Conservation (phyloP, 345 rosid genomes). For the Orychophragmus violaceus region DNA sequence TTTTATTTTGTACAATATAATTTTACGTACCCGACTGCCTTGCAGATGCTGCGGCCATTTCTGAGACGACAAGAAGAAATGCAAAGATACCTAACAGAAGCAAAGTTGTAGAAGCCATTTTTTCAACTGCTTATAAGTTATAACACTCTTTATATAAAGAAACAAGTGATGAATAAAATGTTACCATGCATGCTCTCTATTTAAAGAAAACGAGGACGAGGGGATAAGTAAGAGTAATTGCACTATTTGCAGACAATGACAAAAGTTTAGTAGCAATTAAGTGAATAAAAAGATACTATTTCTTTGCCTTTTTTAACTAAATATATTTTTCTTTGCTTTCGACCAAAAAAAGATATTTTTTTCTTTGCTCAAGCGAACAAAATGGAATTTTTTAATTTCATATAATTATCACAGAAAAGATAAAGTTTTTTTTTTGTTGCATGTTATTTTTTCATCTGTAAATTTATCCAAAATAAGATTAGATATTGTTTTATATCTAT, state of each 20-base stretch:
- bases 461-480: too few relatives aligned
- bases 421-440: too few relatives aligned
- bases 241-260: not conserved
- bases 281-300: not conserved
- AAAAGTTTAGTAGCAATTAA: not conserved
- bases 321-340: too few relatives aligned
- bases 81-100: constrained; percentile 10
- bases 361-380: too few relatives aligned
- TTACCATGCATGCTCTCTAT: not conserved
- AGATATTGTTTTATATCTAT: too few relatives aligned
- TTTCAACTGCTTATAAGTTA: not conserved
- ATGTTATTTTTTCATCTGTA: too few relatives aligned
- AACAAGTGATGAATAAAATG: not conserved
- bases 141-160: not conserved
- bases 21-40: not conserved
- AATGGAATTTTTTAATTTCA: too few relatives aligned
- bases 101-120: constrained; percentile 16
- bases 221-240: not conserved
- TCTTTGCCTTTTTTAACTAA: too few relatives aligned
- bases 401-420: too few relatives aligned
- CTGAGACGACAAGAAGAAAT: constrained; percentile 14
- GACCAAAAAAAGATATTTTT: too few relatives aligned
- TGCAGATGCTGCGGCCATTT: not conserved
- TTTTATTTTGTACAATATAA: not conserved
- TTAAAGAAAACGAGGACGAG: not conserved